Evolutionary conservation across 2,329 filamentous ascomycete species (phyloP), one percentile per base, ranked within the genome.

Genomic region (Talaromyces islandicus): DNA sequence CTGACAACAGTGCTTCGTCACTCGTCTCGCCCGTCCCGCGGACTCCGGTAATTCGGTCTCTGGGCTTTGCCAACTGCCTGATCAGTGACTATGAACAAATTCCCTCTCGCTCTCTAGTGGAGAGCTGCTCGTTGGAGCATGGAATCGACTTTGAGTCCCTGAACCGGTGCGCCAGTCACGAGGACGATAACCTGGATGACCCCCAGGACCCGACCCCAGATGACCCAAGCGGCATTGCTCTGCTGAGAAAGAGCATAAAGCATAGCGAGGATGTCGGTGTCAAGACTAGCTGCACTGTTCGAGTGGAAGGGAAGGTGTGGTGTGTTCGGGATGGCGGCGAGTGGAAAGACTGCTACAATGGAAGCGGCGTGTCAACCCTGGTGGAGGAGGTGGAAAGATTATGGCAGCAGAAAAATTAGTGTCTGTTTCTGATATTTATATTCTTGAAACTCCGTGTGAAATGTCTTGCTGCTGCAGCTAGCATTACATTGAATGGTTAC

Each of bases 41-140:
- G 65, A 75, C 75, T 7, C 73, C 78, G 1, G 90, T 90, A 32
- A 94, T 96, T 76, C 90, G 88, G 65, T 92, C 89, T 68, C 86
- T 99, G 24, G 93, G 93, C 63, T 99, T 97, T 77, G 88, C 91
- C 60, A 94, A 95, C 83, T 99, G 94, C 77, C 78, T 99, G 60
- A 87, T 88, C 24, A 83, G 82, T 64, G 84, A 92, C 63, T 99
- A 92, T 75, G 59, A 80, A 24, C 75, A 86, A 7, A 96, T 99
- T 35, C 93, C 94, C 1, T 81, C 90, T 35, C 84, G 88, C 56
- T 81, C 82, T n/a, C 82, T 97, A 19, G 83, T 97, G 46, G 84
- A 95, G 71, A 87, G 91, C 71, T 99, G 94, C 73, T 91, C 94
- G 3, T 80, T 96, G 56, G 91, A 97, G 76, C 91, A 96, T 70